Evolutionary conservation across 2,329 filamentous ascomycete genomes (phyloP).

Genomic region (Aureobasidium sp.): DNA sequence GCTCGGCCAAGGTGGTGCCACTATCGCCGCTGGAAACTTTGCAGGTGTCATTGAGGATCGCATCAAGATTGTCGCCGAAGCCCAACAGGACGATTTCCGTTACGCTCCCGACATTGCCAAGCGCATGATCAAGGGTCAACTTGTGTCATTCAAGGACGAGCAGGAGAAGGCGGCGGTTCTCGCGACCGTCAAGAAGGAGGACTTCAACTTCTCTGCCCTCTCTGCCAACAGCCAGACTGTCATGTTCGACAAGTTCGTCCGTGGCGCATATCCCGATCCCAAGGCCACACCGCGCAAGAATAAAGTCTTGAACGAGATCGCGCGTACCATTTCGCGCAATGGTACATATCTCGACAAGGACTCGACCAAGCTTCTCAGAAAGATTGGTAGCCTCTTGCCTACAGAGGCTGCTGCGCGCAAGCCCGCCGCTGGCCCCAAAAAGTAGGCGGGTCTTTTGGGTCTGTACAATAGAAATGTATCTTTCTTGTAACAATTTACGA

Average conservation of each 20-base stretch:
- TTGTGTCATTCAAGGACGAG: constrained; percentile 19
- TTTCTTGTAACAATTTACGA: constrained; percentile 12
- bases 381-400: constrained; percentile 21
- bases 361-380: constrained; percentile 27
- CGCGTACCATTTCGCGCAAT: constrained; percentile 21
- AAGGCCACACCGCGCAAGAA: constrained; percentile 20
- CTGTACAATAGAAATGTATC: constrained; percentile 9
- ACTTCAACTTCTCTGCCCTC: constrained; percentile 18
- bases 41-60: constrained; percentile 25
- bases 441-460: neutral
- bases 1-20: constrained; percentile 21
- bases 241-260: constrained; percentile 23
- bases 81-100: constrained; percentile 18
- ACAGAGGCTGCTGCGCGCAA: constrained; percentile 13
- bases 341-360: constrained; percentile 24
- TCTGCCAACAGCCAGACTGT: constrained; percentile 15
- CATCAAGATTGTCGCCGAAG: constrained; percentile 20
- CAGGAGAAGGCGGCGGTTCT: constrained; percentile 20
- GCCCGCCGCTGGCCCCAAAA: constrained; percentile 2
- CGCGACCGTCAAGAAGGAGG: constrained; percentile 14
- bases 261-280: constrained; percentile 22
- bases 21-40: constrained; percentile 23
- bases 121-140: constrained; percentile 20
- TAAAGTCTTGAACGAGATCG: constrained; percentile 22
- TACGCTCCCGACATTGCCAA: constrained; percentile 19